Conservation (phyloP, 148 eudicot genomes). For the Polygonum maritimum region DNA sequence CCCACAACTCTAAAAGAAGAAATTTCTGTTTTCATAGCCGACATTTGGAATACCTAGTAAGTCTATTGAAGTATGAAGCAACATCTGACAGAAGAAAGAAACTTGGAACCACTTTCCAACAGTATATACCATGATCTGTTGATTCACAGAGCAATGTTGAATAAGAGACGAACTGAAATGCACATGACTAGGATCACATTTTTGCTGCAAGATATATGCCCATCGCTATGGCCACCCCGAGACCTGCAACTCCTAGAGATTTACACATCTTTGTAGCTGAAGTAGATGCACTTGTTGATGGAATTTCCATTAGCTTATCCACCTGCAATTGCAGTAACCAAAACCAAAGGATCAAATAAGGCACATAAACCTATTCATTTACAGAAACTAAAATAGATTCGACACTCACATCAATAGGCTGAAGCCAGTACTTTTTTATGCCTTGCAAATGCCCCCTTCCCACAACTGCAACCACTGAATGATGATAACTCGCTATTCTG, state of each 20-base stretch:
- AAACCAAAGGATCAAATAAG: not conserved
- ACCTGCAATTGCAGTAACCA: slow-evolving; percentile 33
- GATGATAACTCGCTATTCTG: slow-evolving; percentile 62
- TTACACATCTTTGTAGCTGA: slow-evolving; percentile 41
- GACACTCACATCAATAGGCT: slow-evolving; percentile 70
- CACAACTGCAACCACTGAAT: slow-evolving; percentile 93
- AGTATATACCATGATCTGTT: too few relatives aligned
- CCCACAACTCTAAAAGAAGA: too few relatives aligned
- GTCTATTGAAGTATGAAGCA: too few relatives aligned
- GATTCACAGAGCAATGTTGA: too few relatives aligned
- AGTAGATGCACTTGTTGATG: slow-evolving; percentile 26
- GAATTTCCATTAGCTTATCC: slow-evolving; percentile 38
- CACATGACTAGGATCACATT: slow-evolving; percentile 30
- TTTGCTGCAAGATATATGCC: slow-evolving; percentile 63
- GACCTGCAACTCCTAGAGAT: slow-evolving; percentile 57
- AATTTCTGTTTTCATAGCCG: too few relatives aligned
- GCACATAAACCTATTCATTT: too few relatives aligned
- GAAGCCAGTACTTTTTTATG: slow-evolving; percentile 71
- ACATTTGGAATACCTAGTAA: too few relatives aligned
- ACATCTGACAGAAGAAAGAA: too few relatives aligned
- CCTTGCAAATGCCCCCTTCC: slow-evolving; percentile 96
- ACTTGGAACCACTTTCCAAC: too few relatives aligned
- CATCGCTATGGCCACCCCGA: slow-evolving; percentile 52
- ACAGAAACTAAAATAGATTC: not conserved
- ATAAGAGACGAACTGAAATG: too few relatives aligned